Evolutionary conservation across 192 early-diverging fungal species (phyloP).

Genomic region (Lobosporangium transversale): DNA sequence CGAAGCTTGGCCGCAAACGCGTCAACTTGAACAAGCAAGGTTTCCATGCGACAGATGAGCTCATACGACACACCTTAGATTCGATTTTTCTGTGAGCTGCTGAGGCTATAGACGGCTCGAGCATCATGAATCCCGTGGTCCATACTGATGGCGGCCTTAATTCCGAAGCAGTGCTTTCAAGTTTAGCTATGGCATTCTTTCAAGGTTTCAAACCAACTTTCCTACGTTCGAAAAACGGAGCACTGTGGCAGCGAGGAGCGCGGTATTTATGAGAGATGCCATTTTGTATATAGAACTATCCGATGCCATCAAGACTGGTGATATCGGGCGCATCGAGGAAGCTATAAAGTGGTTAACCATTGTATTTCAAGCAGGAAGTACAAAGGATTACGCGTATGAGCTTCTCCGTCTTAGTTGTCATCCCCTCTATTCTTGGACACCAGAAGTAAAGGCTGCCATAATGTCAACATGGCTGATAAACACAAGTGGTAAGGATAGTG

Average conservation of each 20-base stretch:
- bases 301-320: slow-evolving; percentile 17
- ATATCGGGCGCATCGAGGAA: slow-evolving; percentile 21
- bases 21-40: not conserved
- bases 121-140: too few species aligned
- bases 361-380: slow-evolving; percentile 12
- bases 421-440: slow-evolving; percentile 6
- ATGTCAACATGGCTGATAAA: slow-evolving; percentile 22
- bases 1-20: not conserved
- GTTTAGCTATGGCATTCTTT: too few species aligned
- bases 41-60: not conserved
- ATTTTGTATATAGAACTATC: slow-evolving; percentile 9
- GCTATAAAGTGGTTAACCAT: slow-evolving; percentile 6
- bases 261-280: slow-evolving; percentile 5
- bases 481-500: slow-evolving; percentile 1
- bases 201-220: too few species aligned
- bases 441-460: not conserved
- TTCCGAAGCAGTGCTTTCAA: too few species aligned
- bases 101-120: too few species aligned
- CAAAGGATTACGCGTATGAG: slow-evolving; percentile 14
- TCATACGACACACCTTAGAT: not conserved
- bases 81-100: too few species aligned
- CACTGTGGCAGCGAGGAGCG: too few species aligned
- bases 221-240: too few species aligned
- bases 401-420: slow-evolving; percentile 12
- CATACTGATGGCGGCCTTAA: too few species aligned